Evolutionary conservation across 768 basidiomycete genomes (phyloP), one percentile per base, ranked within the genome.

Genomic region (Tylopilus cervinicoccineus): DNA sequence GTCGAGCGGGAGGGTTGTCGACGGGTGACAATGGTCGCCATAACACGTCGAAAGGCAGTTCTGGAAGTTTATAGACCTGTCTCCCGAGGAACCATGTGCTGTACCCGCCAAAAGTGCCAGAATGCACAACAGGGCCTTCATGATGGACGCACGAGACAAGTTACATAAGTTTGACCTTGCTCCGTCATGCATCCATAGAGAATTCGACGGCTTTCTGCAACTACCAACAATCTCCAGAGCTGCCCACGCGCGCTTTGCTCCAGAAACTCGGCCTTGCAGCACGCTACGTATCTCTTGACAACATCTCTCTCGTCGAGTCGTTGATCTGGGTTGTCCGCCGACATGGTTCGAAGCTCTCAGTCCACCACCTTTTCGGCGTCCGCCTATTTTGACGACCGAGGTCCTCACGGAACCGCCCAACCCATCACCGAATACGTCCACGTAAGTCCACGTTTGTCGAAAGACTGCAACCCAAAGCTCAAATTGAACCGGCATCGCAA

Each of bases 351-450:
- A 28, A 55, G 51, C 11, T 55, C 65, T 16, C 71, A 73, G 48
- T 57, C 71, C 6, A 68, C 67, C 12, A 86, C 88, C 1, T 90
- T 90, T 68, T 90, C 88, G 0, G 74, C 83, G 22, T 74, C 80
- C 11, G 69, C 84, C 3, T 88, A 87, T 69, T 91, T 92, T 60
- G 79, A 80, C 53, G 87, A 90, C 61, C 77, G 87, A 47, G 88
- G 88, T 3, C 50, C 66, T 9, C 74, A 84, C 61, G 88, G 86
- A 2, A 77, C 76, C 39, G 85, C 89, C 9, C 79, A 88, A 58
- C 87, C 88, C 37, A 86, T 90, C 50, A 82, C 84, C n/a, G 84
- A 90, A 64, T 75, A 77, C 23, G 79, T 90, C 26, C 80, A 88
- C 65, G 88, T 88, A 71, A 61, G 81, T 70, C 38, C 19, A 38